Evolutionary conservation across 805 yeast genomes (phyloP).

Genomic region (Nakazawaea wyomingensis): DNA sequence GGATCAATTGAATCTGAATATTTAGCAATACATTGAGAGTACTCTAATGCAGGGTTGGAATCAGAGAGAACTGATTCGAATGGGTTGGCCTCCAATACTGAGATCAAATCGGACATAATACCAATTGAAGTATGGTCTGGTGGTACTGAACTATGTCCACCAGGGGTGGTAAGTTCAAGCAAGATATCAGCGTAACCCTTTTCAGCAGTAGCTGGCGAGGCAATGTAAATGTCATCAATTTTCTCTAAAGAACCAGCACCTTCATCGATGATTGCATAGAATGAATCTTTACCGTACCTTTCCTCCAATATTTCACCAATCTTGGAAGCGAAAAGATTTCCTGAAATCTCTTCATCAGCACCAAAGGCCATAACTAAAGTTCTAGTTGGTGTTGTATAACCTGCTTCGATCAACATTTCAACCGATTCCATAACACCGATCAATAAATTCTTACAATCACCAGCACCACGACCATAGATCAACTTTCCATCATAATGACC

Average conservation of each 20-base stretch:
- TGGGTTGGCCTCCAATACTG: constrained; percentile 51
- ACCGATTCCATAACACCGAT: constrained; percentile 62
- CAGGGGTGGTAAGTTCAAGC: constrained; percentile 48
- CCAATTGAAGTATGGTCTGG: constrained; percentile 78
- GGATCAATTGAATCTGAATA: constrained; percentile 30
- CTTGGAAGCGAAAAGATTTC: constrained; percentile 54
- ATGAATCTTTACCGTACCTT: constrained; percentile 54
- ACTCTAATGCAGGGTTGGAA: constrained; percentile 55
- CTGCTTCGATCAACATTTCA: constrained; percentile 45
- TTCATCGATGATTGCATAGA: constrained; percentile 59
- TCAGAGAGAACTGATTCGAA: constrained; percentile 40
- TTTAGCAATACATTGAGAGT: constrained; percentile 60
- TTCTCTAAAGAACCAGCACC: constrained; percentile 31
- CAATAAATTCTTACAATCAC: constrained; percentile 70
- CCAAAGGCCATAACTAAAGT: constrained; percentile 65
- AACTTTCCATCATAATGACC: constrained; percentile 62
- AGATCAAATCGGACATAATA: constrained; percentile 54
- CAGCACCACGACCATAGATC: constrained; percentile 74
- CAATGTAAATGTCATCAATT: constrained; percentile 35
- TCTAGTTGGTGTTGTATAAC: constrained; percentile 54
- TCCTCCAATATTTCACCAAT: constrained; percentile 42
- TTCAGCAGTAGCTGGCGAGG: constrained; percentile 44
- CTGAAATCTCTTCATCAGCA: constrained; percentile 74
- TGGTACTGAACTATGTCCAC: constrained; percentile 57
- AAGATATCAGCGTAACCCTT: constrained; percentile 35